phyloP scores from a whole-genome alignment of 345 rosid species.

The Angophora floribunda region DNA sequence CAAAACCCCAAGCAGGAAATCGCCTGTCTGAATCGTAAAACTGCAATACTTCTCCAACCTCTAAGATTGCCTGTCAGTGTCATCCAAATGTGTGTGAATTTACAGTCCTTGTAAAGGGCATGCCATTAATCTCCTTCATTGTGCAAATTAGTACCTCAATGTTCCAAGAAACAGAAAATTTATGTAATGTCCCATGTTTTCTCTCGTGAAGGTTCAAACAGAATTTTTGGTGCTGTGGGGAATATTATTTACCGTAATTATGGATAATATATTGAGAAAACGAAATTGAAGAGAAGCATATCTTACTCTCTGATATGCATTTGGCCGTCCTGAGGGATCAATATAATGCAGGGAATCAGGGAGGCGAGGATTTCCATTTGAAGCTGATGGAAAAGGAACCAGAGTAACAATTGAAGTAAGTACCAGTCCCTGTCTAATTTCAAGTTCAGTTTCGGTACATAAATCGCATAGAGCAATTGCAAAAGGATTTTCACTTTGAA shows the following conservation, averaged over 20 bases:
- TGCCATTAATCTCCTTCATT: not conserved
- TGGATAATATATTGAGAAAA: not conserved
- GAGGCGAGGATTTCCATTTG: conserved; percentile 89
- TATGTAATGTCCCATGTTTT: not conserved
- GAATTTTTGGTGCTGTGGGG: not conserved
- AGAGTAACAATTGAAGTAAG: not conserved
- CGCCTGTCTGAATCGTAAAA: conserved; percentile 74
- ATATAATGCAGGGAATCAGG: conserved; percentile 83
- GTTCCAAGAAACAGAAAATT: not conserved
- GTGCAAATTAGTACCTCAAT: not conserved
- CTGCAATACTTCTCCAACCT: conserved; percentile 89
- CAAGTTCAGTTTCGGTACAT: not conserved
- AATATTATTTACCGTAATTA: not conserved
- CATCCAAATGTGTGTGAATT: not conserved
- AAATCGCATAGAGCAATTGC: not conserved
- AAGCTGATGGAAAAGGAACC: conserved; percentile 42
- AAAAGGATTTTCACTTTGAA: not conserved
- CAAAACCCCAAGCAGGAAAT: conserved; percentile 97
- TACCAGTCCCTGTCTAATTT: not conserved
- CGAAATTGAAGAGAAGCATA: not conserved
- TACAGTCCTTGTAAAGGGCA: not conserved
- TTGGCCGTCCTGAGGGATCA: conserved; percentile 61
- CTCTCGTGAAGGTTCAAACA: not conserved
- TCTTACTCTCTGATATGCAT: conserved; percentile 70
- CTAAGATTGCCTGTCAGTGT: conserved; percentile 57